Conservation (phyloP, 257 asterid genomes). For the Fraxinus anomala region DNA sequence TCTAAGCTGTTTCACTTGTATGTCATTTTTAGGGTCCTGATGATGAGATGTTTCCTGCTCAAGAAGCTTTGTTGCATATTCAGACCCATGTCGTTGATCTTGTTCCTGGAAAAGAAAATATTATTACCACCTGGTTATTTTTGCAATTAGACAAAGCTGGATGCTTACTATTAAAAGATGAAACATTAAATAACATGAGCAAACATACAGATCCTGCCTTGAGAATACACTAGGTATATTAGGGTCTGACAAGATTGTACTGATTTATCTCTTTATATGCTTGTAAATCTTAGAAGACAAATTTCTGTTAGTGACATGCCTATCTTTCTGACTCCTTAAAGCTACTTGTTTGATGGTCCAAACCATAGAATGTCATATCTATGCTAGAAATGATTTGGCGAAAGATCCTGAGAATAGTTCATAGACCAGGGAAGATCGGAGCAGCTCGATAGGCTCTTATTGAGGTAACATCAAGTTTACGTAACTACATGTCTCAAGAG, state of each 20-base stretch:
- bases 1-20: slow-evolving; percentile 35
- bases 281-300: slow-evolving; percentile 11
- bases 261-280: slow-evolving; percentile 47
- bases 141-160: slow-evolving; percentile 73
- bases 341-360: background rate
- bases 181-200: slow-evolving; percentile 67
- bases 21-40: slow-evolving; percentile 74
- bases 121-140: slow-evolving; percentile 73
- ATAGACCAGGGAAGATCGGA: slow-evolving; percentile 40
- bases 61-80: slow-evolving; percentile 96
- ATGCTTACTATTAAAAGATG: slow-evolving; percentile 51
- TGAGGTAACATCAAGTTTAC: slow-evolving; percentile 46
- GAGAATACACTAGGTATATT: slow-evolving; percentile 63
- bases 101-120: slow-evolving; percentile 72
- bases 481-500: slow-evolving; percentile 33
- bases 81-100: slow-evolving; percentile 87
- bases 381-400: slow-evolving; percentile 17
- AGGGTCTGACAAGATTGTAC: slow-evolving; percentile 65
- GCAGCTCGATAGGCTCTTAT: slow-evolving; percentile 50
- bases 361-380: background rate
- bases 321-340: background rate
- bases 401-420: slow-evolving; percentile 10
- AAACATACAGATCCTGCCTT: slow-evolving; percentile 57
- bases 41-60: slow-evolving; percentile 96
- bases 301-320: background rate